Percentiles rank a stretch among this genome's conserved stretches.
Conservation (phyloP, 306 rosid genomes). For the Begonia fuchsioides region DNA sequence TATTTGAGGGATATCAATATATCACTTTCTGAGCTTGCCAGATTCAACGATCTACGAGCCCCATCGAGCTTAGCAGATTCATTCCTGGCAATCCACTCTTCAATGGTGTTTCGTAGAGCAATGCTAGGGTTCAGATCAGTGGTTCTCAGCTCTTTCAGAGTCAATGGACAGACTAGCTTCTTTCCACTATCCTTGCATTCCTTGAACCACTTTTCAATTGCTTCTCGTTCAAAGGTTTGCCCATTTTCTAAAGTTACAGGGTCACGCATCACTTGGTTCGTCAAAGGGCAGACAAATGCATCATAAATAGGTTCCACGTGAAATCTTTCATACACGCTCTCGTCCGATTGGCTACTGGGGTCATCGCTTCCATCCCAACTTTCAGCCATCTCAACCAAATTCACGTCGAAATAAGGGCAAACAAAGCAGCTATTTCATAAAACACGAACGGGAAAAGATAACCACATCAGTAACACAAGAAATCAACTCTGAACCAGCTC, state of each 20-base stretch:
- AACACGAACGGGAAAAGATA: constrained; percentile 1
- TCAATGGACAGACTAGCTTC: constrained; percentile 68
- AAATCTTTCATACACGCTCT: constrained; percentile 52
- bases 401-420: background rate
- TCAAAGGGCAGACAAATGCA: constrained; percentile 78
- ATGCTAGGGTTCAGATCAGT: constrained; percentile 78
- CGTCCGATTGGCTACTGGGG: constrained; percentile 78
- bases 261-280: constrained; percentile 84
- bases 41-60: constrained; percentile 64
- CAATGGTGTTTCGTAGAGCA: constrained; percentile 94
- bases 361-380: constrained; percentile 84
- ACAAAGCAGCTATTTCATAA: background rate
- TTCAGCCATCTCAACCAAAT: constrained; percentile 43
- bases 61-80: constrained; percentile 89
- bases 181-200: constrained; percentile 82
- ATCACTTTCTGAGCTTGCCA: constrained; percentile 58
- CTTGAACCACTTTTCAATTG: constrained; percentile 93
- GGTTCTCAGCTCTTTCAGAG: constrained; percentile 46
- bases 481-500: no score
- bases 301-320: constrained; percentile 89
- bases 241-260: constrained; percentile 88
- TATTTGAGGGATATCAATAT: constrained; percentile 51
- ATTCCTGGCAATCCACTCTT: constrained; percentile 97
- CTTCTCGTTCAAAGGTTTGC: constrained; percentile 83
- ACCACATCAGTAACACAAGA: background rate